Conservation (phyloP, 192 early-diverging fungal genomes). For the Paraglomus brasilianum region DNA sequence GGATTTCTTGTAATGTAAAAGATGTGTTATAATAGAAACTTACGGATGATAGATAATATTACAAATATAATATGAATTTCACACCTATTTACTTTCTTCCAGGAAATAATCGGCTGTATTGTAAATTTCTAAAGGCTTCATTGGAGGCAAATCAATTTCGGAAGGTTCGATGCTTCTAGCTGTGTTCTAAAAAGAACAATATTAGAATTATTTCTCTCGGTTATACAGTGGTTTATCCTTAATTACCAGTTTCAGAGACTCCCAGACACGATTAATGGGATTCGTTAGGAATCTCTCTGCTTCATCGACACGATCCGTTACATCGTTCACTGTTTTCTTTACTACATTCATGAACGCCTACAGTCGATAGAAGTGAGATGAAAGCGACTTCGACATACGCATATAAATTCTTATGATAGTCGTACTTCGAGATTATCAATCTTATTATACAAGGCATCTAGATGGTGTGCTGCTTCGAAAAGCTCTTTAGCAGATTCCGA, state of each 20-base stretch:
- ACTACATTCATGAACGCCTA: slow-evolving; percentile 23
- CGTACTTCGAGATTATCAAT: slow-evolving; percentile 25
- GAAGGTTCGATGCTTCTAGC: slow-evolving; percentile 16
- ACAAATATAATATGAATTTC: no score
- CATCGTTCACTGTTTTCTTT: slow-evolving; percentile 23
- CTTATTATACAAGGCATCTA: slow-evolving; percentile 24
- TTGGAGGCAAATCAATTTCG: slow-evolving; percentile 20
- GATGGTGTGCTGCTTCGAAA: slow-evolving; percentile 20
- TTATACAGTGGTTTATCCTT: neutral
- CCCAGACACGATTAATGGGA: slow-evolving; percentile 28
- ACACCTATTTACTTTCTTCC: no score
- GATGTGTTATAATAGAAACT: no score
- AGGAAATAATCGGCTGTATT: slow-evolving; percentile 25
- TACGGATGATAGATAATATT: no score
- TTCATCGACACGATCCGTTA: slow-evolving; percentile 23
- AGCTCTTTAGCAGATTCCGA: slow-evolving; percentile 26
- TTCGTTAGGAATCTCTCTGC: slow-evolving; percentile 20
- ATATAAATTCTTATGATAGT: neutral
- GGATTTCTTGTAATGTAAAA: neutral
- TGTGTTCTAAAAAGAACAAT: slow-evolving; percentile 10
- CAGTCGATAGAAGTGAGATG: neutral
- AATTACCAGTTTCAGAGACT: slow-evolving; percentile 23
- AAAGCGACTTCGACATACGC: neutral
- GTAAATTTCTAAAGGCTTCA: slow-evolving; percentile 29
- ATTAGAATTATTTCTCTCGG: neutral